phyloP scores from a whole-genome alignment of 768 basidiomycete species.

The Termitomyces sp. region DNA sequence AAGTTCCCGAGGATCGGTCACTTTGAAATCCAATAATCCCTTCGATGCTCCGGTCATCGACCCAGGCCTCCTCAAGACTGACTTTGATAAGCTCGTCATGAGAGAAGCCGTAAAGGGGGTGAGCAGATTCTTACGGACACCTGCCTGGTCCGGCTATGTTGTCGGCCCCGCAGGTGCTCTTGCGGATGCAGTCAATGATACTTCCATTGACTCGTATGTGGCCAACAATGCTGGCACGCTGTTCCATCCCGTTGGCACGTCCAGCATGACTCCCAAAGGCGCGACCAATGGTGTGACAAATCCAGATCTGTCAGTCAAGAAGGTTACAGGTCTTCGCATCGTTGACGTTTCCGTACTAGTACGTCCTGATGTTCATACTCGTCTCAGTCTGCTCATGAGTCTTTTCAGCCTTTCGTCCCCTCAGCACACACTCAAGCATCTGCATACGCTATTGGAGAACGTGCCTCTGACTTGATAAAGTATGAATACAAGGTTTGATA shows the following conservation, averaged over 20 bases:
- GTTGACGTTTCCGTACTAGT: constrained; percentile 30
- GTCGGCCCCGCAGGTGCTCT: constrained; percentile 3
- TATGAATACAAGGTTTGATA: not conserved
- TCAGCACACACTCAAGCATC: constrained; percentile 12
- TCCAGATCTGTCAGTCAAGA: constrained; percentile 25
- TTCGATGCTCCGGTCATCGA: constrained; percentile 41
- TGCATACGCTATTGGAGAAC: constrained; percentile 11
- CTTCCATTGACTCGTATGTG: constrained; percentile 19
- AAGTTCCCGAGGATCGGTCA: constrained; percentile 14
- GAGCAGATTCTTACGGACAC: constrained; percentile 8
- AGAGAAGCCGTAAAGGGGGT: constrained; percentile 15
- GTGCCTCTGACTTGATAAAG: constrained; percentile 12
- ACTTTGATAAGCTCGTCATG: constrained; percentile 20
- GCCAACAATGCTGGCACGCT: constrained; percentile 10
- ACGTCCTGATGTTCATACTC: constrained; percentile 1
- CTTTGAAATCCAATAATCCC: constrained; percentile 31
- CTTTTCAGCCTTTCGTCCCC: constrained; percentile 10
- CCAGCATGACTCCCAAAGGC: constrained; percentile 20
- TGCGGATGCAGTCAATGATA: constrained; percentile 9
- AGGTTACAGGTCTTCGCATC: constrained; percentile 22
- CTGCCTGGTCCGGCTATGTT: constrained; percentile 18
- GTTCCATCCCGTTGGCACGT: constrained; percentile 20
- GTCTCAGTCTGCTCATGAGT: not conserved
- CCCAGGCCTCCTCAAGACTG: constrained; percentile 31
- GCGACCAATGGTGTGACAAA: constrained; percentile 23